Evolutionary conservation across 2,329 filamentous ascomycete genomes (phyloP).

Genomic region (Didymella segeticola): DNA sequence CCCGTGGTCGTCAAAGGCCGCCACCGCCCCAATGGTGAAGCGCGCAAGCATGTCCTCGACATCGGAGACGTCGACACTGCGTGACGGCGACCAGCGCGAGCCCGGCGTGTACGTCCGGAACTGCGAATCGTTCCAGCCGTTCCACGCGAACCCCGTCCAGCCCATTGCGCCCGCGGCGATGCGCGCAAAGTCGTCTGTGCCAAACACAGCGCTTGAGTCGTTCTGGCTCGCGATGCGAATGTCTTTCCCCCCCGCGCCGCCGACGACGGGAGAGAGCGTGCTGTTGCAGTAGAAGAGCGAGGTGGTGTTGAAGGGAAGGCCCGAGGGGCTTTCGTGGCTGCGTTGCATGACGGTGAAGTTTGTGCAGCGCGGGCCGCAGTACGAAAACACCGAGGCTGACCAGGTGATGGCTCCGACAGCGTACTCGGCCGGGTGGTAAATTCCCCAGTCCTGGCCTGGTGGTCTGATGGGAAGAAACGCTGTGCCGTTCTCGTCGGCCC

Average conservation of each 20-base stretch:
- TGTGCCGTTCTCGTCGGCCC: neutral
- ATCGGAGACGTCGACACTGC: slow-evolving; percentile 13
- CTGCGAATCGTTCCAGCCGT: slow-evolving; percentile 23
- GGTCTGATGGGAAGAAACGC: slow-evolving; percentile 24
- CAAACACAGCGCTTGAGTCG: slow-evolving; percentile 32
- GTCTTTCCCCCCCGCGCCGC: too few relatives aligned
- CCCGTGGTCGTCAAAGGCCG: slow-evolving; percentile 40
- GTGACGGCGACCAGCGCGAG: slow-evolving; percentile 30
- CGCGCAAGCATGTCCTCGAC: slow-evolving; percentile 30
- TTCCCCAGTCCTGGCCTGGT: slow-evolving; percentile 17
- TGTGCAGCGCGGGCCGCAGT: slow-evolving; percentile 43
- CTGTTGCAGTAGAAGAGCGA: slow-evolving; percentile 42
- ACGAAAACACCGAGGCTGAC: slow-evolving; percentile 25
- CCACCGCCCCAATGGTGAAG: slow-evolving; percentile 37
- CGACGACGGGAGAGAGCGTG: too few relatives aligned
- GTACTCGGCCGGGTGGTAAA: slow-evolving; percentile 22
- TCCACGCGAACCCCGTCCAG: slow-evolving; percentile 39
- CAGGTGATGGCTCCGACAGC: slow-evolving; percentile 34
- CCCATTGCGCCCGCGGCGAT: slow-evolving; percentile 41
- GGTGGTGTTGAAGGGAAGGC: slow-evolving; percentile 9
- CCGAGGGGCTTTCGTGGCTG: slow-evolving; percentile 8
- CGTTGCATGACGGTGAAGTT: slow-evolving; percentile 45
- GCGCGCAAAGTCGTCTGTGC: slow-evolving; percentile 36
- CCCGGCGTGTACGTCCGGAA: slow-evolving; percentile 27
- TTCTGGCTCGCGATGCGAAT: slow-evolving; percentile 7